Conservation (phyloP, 495 filamentous ascomycete genomes). For the Penicillium lividum region DNA sequence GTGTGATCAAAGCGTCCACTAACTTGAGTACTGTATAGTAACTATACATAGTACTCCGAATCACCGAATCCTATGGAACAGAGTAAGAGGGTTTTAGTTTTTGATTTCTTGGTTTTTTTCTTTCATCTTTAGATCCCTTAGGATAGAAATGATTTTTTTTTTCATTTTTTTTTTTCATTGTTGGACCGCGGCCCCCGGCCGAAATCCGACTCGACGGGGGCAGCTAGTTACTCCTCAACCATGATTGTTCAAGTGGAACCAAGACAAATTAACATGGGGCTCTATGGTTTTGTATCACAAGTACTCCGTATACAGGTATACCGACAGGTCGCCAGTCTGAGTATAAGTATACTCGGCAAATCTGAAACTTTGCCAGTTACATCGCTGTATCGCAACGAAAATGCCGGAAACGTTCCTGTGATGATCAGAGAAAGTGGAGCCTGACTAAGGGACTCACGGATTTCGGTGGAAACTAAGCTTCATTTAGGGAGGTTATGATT, state of each 20-base stretch:
- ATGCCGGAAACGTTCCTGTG: constrained; percentile 29
- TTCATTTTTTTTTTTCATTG: neutral
- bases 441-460: constrained; percentile 16
- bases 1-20: constrained; percentile 17
- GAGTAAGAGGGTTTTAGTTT: too few relatives aligned
- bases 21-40: neutral
- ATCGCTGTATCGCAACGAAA: constrained; percentile 6
- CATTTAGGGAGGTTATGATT: constrained; percentile 11
- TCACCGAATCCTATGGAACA: too few relatives aligned
- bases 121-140: too few relatives aligned
- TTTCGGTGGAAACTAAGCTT: constrained; percentile 8
- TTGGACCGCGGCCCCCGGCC: neutral
- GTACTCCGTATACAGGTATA: neutral
- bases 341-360: constrained; percentile 15
- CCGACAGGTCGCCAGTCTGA: neutral
- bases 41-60: too few relatives aligned
- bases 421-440: constrained; percentile 28
- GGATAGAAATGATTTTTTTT: too few relatives aligned
- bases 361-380: constrained; percentile 20
- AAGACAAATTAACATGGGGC: constrained; percentile 4
- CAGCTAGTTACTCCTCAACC: neutral
- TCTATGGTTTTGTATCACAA: neutral
- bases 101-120: too few relatives aligned
- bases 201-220: neutral
- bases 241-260: constrained; percentile 4